Evolutionary conservation across 495 filamentous ascomycete genomes (phyloP).

Genomic region (Penicillium cataractarum): DNA sequence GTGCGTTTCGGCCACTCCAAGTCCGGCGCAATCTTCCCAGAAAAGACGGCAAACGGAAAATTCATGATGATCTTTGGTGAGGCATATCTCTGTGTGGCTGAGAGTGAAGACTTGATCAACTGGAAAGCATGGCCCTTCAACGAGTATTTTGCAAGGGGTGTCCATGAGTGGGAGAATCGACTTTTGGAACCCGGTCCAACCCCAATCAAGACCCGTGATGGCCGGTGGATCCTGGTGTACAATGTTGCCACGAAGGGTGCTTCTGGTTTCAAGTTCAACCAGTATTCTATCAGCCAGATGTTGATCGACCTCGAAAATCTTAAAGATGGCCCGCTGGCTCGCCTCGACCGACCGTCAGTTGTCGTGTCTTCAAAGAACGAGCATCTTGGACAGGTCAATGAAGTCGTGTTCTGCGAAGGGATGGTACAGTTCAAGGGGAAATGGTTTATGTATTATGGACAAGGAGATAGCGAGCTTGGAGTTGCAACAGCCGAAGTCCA

Average conservation of each 20-base stretch:
- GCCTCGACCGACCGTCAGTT: constrained; percentile 17
- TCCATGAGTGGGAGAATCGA: constrained; percentile 1
- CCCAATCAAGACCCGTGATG: neutral
- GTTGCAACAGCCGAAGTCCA: constrained; percentile 7
- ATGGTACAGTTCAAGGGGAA: constrained; percentile 17
- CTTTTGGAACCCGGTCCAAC: neutral
- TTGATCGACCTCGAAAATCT: constrained; percentile 15
- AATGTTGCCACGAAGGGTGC: neutral
- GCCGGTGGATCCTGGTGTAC: neutral
- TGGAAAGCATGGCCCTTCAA: constrained; percentile 2
- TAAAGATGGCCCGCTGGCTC: constrained; percentile 3
- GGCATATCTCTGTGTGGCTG: neutral
- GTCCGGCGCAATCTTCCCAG: neutral
- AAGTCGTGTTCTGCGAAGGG: constrained; percentile 12
- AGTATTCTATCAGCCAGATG: constrained; percentile 33
- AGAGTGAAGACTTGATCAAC: neutral
- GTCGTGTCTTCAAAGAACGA: constrained; percentile 11
- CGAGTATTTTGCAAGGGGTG: neutral
- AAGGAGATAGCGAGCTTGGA: constrained; percentile 11
- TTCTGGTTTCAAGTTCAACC: neutral
- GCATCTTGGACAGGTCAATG: constrained; percentile 12
- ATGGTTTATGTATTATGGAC: constrained; percentile 14
- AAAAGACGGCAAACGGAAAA: neutral
- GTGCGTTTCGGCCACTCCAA: neutral
- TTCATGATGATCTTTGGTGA: constrained; percentile 2